Evolutionary conservation across 2,329 filamentous ascomycete species (phyloP), one percentile per base, ranked within the genome.

Genomic region (Plectosphaerella cucumerina): DNA sequence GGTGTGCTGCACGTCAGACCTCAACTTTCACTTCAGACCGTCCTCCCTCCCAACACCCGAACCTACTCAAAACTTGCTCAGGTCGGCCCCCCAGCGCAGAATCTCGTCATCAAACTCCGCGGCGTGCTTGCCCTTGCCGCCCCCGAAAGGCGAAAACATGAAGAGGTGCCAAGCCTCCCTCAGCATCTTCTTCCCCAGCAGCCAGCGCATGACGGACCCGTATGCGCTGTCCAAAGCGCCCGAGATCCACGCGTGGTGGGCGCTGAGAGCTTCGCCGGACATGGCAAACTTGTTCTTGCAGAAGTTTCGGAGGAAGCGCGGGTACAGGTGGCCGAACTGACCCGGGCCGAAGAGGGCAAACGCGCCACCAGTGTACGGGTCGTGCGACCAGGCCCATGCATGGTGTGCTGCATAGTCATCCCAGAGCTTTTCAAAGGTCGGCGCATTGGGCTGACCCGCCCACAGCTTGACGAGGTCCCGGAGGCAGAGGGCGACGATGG

Each of bases 281-380:
- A 73, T 60, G 17, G 65, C 54, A 2, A 72, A 58, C 5, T 62
- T 61, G 1, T 63, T 57, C 1, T 62, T 53, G 1, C 62, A 63
- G 12, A 59, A 52, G 0, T 61, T 58, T 6, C 54, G 53, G 18
- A 56, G 53, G 15, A 73, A 59, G 2, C 58, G 47, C 0, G 66
- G 66, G 42, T 66, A 71, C 22, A 70, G 34, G 18, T 65, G 60
- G 2, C 57, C 58, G 58, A 71, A 75, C 49, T 74, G 70, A 0
- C 68, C 65, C 0, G 70, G 69, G 0, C 67, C 65, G 31, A 72
- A 74, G 6, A 66, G 59, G 0, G 70, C 70, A 50, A 72, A 74
- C 0, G 70, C 70, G 0, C 71, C 72, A 0, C 60, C 57, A 1
- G 60, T 62, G 9, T 59, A 58, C 0, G 60, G 60, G 34, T 72